A percentile compares a stretch with the other conserved stretches of the same genome.
Evolutionary conservation across 768 basidiomycete genomes (phyloP).

Genomic region (Glaciozyma martinii): DNA sequence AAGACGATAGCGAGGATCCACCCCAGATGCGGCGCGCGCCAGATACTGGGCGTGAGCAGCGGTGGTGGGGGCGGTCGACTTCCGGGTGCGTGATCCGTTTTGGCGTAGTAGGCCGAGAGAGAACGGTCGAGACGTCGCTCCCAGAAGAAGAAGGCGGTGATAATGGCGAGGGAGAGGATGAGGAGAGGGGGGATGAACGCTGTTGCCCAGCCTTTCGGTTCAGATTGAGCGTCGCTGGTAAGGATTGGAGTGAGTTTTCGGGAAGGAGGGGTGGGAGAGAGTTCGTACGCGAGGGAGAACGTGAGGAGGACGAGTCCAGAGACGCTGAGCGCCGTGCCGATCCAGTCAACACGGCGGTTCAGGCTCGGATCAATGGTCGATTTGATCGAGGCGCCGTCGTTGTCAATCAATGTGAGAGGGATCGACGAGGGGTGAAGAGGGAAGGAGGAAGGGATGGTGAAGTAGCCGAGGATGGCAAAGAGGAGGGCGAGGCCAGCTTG

Average conservation of each 20-base stretch:
- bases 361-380: neutral
- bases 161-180: neutral
- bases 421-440: neutral
- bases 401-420: neutral
- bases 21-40: neutral
- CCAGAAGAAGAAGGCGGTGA: conserved; percentile 1
- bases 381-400: neutral
- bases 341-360: neutral
- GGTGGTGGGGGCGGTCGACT: neutral
- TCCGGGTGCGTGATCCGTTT: neutral
- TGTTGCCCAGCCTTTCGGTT: conserved; percentile 1
- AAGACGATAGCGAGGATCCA: neutral
- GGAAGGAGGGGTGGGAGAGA: too few relatives aligned
- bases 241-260: neutral
- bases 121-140: neutral
- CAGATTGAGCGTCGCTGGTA: neutral
- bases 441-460: neutral
- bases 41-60: neutral
- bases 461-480: neutral
- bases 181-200: conserved; percentile 1
- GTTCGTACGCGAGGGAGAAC: neutral
- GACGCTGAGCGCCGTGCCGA: neutral
- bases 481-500: neutral
- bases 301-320: neutral
- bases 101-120: neutral